Evolutionary conservation across 1,284 basidiomycete genomes (phyloP), one percentile per base, ranked within the genome.

Genomic region (Polyporus tsugae): DNA sequence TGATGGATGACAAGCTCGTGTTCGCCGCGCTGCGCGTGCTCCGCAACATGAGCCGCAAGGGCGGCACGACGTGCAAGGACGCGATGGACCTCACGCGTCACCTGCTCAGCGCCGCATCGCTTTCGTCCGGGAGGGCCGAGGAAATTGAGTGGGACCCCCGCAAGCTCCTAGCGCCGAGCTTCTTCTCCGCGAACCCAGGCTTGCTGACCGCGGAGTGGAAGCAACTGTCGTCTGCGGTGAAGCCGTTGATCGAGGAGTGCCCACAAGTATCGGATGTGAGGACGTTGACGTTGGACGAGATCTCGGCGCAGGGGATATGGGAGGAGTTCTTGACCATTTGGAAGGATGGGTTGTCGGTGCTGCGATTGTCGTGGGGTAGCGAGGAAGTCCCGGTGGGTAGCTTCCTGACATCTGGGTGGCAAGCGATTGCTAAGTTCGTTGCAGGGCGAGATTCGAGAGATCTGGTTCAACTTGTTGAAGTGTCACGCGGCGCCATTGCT

Each of bases 121-220:
- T 63, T 2, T 33, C 62, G 1, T 7, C 62, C 11, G 61, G 63
- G 11, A 38, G 9, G 35, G 58, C 61, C 10, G 66, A 64, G 25
- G 68, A 83, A 66, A 65, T 68, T 33, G 73, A 73, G 15, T 90
- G 88, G 86, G 81, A 85, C 22, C 75, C 78, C 65, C 82, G 79
- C 60, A 85, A 82, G 44, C 79, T 93, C 5, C 76, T 93, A 2
- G 85, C 89, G 0, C 77, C 75, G n/a, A 81, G 82, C 0, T 75
- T 92, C 17, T 90, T 91, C 76, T 86, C 85, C 2, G 82, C 87
- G 0, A 82, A 81, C 59, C 87, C 89, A 6, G 90, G 90, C 0
- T 73, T 93, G 46, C 79, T 94, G 17, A 86, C 86, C 0, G 80
- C 82, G 0, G 90, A 91, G 2, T 90, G 85, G 77, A 83, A 81